These are phyloP conservation scores for Takashimella tepidaria DNA, from an alignment of 1,284 basidiomycete genomes.

Conservation along the genomic window DNA sequence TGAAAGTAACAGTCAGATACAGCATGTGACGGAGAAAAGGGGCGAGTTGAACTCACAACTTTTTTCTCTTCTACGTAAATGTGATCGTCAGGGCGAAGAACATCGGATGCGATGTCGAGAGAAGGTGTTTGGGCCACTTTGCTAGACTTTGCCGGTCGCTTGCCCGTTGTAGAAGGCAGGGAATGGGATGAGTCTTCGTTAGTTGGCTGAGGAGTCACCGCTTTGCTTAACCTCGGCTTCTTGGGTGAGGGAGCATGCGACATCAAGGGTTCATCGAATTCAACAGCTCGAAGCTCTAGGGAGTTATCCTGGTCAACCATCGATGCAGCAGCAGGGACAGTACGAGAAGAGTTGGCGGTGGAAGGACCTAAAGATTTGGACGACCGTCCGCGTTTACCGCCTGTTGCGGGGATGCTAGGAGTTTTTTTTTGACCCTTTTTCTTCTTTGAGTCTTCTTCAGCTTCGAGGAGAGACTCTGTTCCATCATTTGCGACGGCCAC, in stretches of 20 bases:
- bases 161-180: background rate
- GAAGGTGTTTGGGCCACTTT: background rate
- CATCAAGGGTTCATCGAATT: background rate
- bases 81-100: background rate
- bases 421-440: background rate
- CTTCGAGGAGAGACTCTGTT: constrained; percentile 8
- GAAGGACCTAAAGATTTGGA: too few relatives aligned
- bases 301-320: background rate
- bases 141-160: background rate
- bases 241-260: background rate
- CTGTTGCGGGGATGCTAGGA: background rate
- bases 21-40: too few relatives aligned
- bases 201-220: background rate
- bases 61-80: constrained; percentile 10
- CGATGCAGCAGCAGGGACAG: too few relatives aligned
- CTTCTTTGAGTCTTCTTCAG: constrained; percentile 13
- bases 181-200: background rate
- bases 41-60: too few relatives aligned
- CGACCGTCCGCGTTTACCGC: background rate
- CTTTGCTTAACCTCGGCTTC: constrained; percentile 3
- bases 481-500: constrained; percentile 30
- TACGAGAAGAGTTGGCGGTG: too few relatives aligned
- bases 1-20: too few relatives aligned
- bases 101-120: background rate
- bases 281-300: background rate